A percentile compares a stretch with the other conserved stretches of the same genome.
Evolutionary conservation across 1,139 yeast species (phyloP).

Genomic region (Magnusiomyces suaveolens): DNA sequence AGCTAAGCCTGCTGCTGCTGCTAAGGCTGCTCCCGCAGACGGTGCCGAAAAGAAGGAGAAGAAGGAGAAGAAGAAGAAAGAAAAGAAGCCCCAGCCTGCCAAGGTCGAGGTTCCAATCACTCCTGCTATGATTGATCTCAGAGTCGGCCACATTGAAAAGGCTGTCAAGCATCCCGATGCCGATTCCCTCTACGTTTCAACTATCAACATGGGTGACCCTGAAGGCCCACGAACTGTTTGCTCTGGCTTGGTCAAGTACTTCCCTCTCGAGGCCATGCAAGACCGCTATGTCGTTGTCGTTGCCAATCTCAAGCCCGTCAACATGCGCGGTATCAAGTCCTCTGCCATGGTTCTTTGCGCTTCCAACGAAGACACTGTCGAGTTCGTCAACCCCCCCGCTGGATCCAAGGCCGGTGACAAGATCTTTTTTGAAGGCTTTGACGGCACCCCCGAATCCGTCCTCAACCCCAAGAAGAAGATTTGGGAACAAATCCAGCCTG

Average conservation of each 20-base stretch:
- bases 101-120: slow-evolving; percentile 54
- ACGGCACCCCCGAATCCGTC: slow-evolving; percentile 74
- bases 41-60: slow-evolving; percentile 31
- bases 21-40: slow-evolving; percentile 23
- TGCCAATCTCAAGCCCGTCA: slow-evolving; percentile 83
- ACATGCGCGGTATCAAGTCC: slow-evolving; percentile 91
- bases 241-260: slow-evolving; percentile 78
- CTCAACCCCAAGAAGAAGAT: slow-evolving; percentile 97
- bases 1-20: slow-evolving; percentile 15
- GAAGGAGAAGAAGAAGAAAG: slow-evolving; percentile 54
- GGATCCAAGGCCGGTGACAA: slow-evolving; percentile 96
- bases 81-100: slow-evolving; percentile 34
- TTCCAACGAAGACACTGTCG: slow-evolving; percentile 54
- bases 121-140: slow-evolving; percentile 81
- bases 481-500: slow-evolving; percentile 92
- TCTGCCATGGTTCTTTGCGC: slow-evolving; percentile 97
- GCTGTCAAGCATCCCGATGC: slow-evolving; percentile 98
- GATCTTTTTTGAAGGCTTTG: slow-evolving; percentile 83
- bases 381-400: slow-evolving; percentile 89
- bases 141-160: slow-evolving; percentile 94
- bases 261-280: slow-evolving; percentile 75
- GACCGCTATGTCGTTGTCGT: slow-evolving; percentile 72
- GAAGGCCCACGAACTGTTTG: slow-evolving; percentile 97
- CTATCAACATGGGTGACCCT: slow-evolving; percentile 91
- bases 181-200: slow-evolving; percentile 88